Percentiles rank a stretch among this genome's conserved stretches.
Evolutionary conservation across 495 filamentous ascomycete genomes (phyloP).

Genomic region (Neurospora tetraspora): DNA sequence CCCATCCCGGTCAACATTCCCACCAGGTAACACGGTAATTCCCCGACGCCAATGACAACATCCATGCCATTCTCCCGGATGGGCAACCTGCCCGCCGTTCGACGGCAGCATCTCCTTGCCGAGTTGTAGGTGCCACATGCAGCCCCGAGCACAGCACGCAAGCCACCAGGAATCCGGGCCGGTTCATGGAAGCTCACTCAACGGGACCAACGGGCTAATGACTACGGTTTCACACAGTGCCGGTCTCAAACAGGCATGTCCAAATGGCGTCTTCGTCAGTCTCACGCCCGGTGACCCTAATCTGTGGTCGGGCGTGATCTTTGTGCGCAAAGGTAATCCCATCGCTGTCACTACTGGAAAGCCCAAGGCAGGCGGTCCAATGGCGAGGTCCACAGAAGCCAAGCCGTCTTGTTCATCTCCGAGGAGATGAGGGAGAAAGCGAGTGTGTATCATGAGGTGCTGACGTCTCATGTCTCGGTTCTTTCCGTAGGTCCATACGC

Average conservation of each 20-base stretch:
- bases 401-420: background rate
- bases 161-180: background rate
- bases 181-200: background rate
- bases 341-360: background rate
- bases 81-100: constrained; percentile 21
- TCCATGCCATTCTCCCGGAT: constrained; percentile 10
- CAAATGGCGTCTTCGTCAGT: constrained; percentile 76
- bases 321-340: constrained; percentile 67
- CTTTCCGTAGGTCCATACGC: constrained; percentile 57
- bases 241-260: constrained; percentile 69
- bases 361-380: background rate
- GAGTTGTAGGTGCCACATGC: constrained; percentile 54
- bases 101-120: constrained; percentile 56
- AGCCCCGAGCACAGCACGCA: background rate
- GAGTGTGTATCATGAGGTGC: background rate
- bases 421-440: background rate
- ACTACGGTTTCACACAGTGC: constrained; percentile 42
- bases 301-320: constrained; percentile 82
- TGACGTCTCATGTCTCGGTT: constrained; percentile 28
- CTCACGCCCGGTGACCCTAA: constrained; percentile 70
- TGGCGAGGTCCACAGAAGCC: background rate
- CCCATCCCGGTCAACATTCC: background rate
- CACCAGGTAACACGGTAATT: background rate
- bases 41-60: background rate
- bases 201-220: background rate